A percentile compares a stretch with the other conserved stretches of the same genome.
Evolutionary conservation across 306 rosid genomes (phyloP).

Genomic region (Fagus sylvatica): DNA sequence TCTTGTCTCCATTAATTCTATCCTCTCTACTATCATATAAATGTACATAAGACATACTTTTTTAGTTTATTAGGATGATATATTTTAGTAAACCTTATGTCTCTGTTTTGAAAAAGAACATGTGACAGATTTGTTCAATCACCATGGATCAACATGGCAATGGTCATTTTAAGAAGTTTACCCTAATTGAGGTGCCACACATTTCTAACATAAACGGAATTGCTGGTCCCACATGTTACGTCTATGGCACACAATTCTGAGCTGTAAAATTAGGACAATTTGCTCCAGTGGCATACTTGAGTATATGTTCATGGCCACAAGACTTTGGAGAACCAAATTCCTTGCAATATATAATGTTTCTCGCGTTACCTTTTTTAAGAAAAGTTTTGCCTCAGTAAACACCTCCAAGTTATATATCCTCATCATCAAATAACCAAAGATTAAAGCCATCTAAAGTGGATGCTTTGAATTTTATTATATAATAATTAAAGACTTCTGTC

Average conservation of each 20-base stretch:
- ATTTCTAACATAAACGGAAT: slow-evolving; percentile 18
- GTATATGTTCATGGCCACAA: slow-evolving; percentile 13
- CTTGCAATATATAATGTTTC: not conserved
- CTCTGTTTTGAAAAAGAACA: not conserved
- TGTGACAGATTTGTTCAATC: not conserved
- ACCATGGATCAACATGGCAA: slow-evolving; percentile 10
- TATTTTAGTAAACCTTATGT: not conserved
- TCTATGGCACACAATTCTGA: slow-evolving; percentile 26
- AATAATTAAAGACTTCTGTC: too few relatives aligned
- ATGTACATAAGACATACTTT: not conserved
- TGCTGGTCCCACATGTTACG: slow-evolving; percentile 34
- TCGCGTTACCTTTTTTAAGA: not conserved
- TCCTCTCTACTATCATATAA: too few relatives aligned
- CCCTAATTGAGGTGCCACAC: not conserved
- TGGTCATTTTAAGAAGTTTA: slow-evolving; percentile 9
- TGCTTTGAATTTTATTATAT: not conserved
- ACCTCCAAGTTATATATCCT: not conserved
- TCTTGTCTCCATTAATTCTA: too few relatives aligned
- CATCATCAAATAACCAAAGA: not conserved
- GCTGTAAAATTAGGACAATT: slow-evolving; percentile 34
- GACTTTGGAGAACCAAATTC: slow-evolving; percentile 31
- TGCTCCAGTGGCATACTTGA: slow-evolving; percentile 6
- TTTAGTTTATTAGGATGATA: not conserved
- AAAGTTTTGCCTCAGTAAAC: not conserved
- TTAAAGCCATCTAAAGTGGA: not conserved